These are phyloP conservation scores for Trichoderma breve DNA, from an alignment of 2,329 filamentous ascomycete species.

Conservation along the genomic window DNA sequence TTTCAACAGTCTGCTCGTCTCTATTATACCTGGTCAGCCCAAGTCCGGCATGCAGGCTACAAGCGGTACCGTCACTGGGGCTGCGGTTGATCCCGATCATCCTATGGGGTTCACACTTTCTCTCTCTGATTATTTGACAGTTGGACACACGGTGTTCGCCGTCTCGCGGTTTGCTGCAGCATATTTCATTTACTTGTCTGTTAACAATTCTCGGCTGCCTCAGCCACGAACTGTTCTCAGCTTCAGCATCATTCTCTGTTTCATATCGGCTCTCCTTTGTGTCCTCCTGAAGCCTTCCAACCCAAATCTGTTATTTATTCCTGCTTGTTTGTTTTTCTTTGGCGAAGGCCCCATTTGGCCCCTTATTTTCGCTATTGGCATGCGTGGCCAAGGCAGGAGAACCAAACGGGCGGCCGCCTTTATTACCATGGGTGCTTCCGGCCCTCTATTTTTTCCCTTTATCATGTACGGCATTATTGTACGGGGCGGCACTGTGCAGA, in stretches of 20 bases:
- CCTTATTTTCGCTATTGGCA: slow-evolving; percentile 74
- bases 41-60: slow-evolving; percentile 25
- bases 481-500: slow-evolving; percentile 57
- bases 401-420: slow-evolving; percentile 76
- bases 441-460: slow-evolving; percentile 72
- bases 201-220: slow-evolving; percentile 49
- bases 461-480: slow-evolving; percentile 67
- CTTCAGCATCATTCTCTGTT: slow-evolving; percentile 59
- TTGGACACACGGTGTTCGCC: slow-evolving; percentile 72
- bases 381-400: slow-evolving; percentile 75
- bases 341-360: slow-evolving; percentile 83
- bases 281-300: slow-evolving; percentile 45
- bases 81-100: slow-evolving; percentile 30
- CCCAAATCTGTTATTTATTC: slow-evolving; percentile 53
- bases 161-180: slow-evolving; percentile 69
- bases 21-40: slow-evolving; percentile 35
- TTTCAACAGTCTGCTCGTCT: slow-evolving; percentile 52
- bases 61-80: slow-evolving; percentile 24
- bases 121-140: slow-evolving; percentile 64
- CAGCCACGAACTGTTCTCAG: slow-evolving; percentile 69
- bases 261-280: slow-evolving; percentile 53
- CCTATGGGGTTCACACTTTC: slow-evolving; percentile 51
- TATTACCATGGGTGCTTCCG: slow-evolving; percentile 73
- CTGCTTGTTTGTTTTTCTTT: slow-evolving; percentile 70
- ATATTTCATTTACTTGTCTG: slow-evolving; percentile 58